phyloP scores from a whole-genome alignment of 2,329 filamentous ascomycete genomes.

The Xylariales sp. region DNA sequence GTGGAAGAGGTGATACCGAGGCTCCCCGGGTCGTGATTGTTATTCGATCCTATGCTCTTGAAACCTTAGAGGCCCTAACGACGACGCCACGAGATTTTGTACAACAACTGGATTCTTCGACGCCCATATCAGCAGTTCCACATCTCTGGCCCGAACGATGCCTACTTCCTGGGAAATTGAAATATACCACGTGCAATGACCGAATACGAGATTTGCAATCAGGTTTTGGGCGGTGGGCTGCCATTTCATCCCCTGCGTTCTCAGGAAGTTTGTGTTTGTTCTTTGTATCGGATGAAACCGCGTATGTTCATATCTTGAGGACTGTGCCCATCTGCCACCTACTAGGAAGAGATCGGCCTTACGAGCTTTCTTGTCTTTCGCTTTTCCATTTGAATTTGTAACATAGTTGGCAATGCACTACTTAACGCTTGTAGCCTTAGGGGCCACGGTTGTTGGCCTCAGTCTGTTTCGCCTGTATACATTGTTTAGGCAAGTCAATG shows the following conservation, averaged over 20 bases:
- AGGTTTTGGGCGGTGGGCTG: background rate
- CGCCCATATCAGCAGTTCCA: background rate
- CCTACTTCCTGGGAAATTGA: background rate
- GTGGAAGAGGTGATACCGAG: background rate
- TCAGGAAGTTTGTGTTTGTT: background rate
- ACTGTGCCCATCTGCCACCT: constrained; percentile 18
- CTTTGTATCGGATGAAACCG: background rate
- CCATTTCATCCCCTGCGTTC: background rate
- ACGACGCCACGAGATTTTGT: background rate
- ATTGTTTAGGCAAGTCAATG: constrained; percentile 49
- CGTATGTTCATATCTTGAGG: constrained; percentile 7
- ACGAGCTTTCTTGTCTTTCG: background rate
- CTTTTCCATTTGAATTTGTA: background rate
- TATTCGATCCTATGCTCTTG: background rate
- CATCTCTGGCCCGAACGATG: background rate
- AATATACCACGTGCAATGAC: background rate
- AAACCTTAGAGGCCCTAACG: background rate
- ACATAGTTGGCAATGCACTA: constrained; percentile 44
- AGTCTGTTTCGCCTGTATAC: constrained; percentile 45
- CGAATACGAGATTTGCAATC: constrained; percentile 14
- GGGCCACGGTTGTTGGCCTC: constrained; percentile 40
- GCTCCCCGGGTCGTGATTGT: background rate
- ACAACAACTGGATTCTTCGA: no score
- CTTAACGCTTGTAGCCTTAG: constrained; percentile 42
- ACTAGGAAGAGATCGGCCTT: background rate